phyloP scores from a whole-genome alignment of 192 early-diverging fungal species.

The Martensiomyces pterosporus region DNA sequence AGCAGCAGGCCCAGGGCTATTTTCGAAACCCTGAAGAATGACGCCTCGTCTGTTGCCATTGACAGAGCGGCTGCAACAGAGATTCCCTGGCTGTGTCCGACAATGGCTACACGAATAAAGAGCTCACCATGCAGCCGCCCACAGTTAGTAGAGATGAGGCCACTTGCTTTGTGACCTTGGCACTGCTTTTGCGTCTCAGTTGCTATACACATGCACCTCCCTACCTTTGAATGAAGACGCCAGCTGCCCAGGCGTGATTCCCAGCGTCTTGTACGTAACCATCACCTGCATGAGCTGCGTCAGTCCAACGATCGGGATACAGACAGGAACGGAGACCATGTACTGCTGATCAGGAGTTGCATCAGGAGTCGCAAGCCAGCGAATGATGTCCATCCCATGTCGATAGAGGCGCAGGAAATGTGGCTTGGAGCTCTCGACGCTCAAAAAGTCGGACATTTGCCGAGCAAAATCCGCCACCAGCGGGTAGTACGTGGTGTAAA shows the following conservation, averaged over 20 bases:
- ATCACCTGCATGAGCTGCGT: slow-evolving; percentile 87
- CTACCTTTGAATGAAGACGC: slow-evolving; percentile 52
- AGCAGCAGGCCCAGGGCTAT: slow-evolving; percentile 78
- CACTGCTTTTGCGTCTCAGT: too few relatives aligned
- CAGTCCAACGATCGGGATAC: slow-evolving; percentile 84
- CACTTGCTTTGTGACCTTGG: too few relatives aligned
- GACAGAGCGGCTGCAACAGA: slow-evolving; percentile 83
- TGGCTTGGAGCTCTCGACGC: slow-evolving; percentile 53
- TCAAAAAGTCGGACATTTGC: slow-evolving; percentile 65
- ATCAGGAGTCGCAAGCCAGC: slow-evolving; percentile 74
- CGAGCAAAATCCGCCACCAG: slow-evolving; percentile 67
- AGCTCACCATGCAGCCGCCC: not conserved
- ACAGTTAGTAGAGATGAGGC: not conserved
- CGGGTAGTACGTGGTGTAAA: slow-evolving; percentile 73
- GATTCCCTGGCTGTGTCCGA: slow-evolving; percentile 92
- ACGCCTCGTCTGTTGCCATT: slow-evolving; percentile 68
- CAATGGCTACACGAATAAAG: slow-evolving; percentile 51
- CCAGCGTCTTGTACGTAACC: slow-evolving; percentile 71
- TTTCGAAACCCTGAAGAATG: slow-evolving; percentile 74
- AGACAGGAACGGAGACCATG: slow-evolving; percentile 73
- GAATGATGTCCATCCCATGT: slow-evolving; percentile 71
- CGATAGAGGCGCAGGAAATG: slow-evolving; percentile 56
- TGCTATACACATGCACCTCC: not conserved
- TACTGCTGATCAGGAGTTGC: slow-evolving; percentile 68
- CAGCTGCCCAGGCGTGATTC: slow-evolving; percentile 56